Evolutionary conservation across 2,329 filamentous ascomycete genomes (phyloP).

Genomic region (Penicillium sp.): DNA sequence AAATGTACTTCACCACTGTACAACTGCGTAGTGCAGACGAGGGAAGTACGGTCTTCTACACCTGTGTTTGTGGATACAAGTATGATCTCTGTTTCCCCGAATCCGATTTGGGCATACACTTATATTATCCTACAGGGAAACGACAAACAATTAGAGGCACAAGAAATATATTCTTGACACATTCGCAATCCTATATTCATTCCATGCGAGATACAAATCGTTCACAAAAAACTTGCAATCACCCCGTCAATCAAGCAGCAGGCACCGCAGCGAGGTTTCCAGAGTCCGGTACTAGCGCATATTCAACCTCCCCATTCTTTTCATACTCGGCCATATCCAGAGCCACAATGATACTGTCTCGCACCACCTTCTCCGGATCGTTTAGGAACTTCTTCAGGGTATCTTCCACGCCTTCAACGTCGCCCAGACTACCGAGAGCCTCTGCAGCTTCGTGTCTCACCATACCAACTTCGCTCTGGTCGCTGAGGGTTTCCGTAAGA

Average conservation of each 20-base stretch:
- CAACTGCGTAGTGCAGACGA: constrained; percentile 93
- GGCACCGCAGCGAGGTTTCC: constrained; percentile 32
- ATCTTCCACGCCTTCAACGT: constrained; percentile 91
- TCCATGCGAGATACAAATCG: constrained; percentile 26
- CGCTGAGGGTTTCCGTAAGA: constrained; percentile 75
- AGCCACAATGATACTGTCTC: constrained; percentile 92
- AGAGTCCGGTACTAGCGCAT: constrained; percentile 80
- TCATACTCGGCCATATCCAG: constrained; percentile 98
- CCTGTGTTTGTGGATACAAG: constrained; percentile 85
- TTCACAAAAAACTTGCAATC: constrained; percentile 20
- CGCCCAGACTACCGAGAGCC: constrained; percentile 89
- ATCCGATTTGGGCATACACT: constrained; percentile 19
- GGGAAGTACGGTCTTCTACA: constrained; percentile 90
- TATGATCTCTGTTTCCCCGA: constrained; percentile 51
- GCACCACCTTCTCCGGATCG: constrained; percentile 89
- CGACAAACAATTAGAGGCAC: constrained; percentile 39
- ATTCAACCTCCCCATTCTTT: constrained; percentile 84
- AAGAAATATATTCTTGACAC: constrained; percentile 22
- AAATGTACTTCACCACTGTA: constrained; percentile 83
- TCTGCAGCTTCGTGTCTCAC: constrained; percentile 97
- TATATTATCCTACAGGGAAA: constrained; percentile 36
- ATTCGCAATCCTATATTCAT: constrained; percentile 30
- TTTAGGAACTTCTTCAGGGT: constrained; percentile 81
- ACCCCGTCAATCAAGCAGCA: constrained; percentile 33
- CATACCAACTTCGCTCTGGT: constrained; percentile 88